Conservation (phyloP, 441 rosid species). For the Adansonia gregorii region DNA sequence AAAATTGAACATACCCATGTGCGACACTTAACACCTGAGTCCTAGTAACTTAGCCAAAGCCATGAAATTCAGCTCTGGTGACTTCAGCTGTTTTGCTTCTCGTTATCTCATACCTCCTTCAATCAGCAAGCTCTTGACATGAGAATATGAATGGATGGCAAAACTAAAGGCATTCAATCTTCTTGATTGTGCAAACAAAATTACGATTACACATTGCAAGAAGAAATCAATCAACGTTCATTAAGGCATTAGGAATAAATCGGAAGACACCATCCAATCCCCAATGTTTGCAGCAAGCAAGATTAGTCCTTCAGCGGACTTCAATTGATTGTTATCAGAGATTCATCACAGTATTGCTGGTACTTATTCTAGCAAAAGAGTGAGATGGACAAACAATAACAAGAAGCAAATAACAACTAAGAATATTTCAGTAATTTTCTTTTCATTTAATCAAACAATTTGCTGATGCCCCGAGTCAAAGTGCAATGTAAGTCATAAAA, state of each 20-base stretch:
- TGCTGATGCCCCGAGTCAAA: neutral
- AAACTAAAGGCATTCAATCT: neutral
- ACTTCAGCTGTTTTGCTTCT: neutral
- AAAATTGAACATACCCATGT: no score
- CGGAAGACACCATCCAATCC: neutral
- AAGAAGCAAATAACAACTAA: neutral
- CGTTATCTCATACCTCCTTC: neutral
- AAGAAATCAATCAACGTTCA: neutral
- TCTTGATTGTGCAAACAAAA: neutral
- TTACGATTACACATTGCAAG: neutral
- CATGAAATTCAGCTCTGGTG: neutral
- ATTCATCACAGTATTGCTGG: neutral
- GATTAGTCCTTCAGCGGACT: neutral
- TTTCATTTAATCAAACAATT: neutral
- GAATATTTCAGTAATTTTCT: no score
- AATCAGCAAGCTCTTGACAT: neutral
- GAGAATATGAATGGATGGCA: neutral
- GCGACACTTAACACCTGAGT: no score
- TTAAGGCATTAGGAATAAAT: neutral
- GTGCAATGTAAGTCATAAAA: neutral
- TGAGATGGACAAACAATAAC: neutral
- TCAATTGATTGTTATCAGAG: conserved; percentile 13
- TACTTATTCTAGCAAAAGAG: neutral
- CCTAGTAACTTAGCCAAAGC: neutral
- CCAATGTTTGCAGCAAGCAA: neutral